Base-by-base conservation (phyloP, 2,329 filamentous ascomycete genomes). In the Neonectria neomacrospora region DNA sequence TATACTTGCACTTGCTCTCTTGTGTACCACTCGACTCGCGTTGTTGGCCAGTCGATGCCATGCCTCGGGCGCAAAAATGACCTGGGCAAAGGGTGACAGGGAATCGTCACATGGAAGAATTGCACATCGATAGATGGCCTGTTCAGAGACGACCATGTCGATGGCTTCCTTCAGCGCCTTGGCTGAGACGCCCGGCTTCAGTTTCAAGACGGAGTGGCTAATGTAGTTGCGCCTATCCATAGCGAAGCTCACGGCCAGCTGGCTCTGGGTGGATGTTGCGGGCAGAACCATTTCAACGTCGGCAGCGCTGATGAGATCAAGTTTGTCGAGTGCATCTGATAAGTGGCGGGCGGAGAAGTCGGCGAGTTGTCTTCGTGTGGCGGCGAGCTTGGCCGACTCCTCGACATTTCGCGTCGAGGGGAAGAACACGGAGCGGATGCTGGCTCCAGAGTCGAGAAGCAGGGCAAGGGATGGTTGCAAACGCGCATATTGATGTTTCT, bases 81-180 rank as follows among this genome's bases (percentile, higher is more conserved):
- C 76, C 58, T 77, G 77, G 1, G 75, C 72, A 68, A 78, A 79
- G 10, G 77, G 77, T 1, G 76, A 73, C 52, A 78, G 65, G 22
- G 73, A 61, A 55, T 78, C 75, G 60, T 76, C 74, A 34, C 75
- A 66, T 58, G 69, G 67, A 48, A 76, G 70, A n/a, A 79, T 72
- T n/a, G 70, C 71, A 7, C 70, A 75, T 16, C 75, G 69, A 61
- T 77, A 79, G 39, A 76, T 74, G 47, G 75, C 73, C 20, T 78
- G 75, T 30, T 65, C 64, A 3, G 34, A 47, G 9, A 75, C 54
- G 16, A 77, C 73, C 0, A 58, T 58, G 8, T 71, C 58, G 65
- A 75, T 73, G 10, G 75, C 74, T 0, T 44, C 26, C 54, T 70
- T 68, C 3, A 79, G 53, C 2, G 64, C 64, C 6, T 69, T 52